Percentiles rank a stretch among this genome's conserved stretches.
phyloP scores from a whole-genome alignment of 306 rosid genomes.

The Inga leiocalycina region DNA sequence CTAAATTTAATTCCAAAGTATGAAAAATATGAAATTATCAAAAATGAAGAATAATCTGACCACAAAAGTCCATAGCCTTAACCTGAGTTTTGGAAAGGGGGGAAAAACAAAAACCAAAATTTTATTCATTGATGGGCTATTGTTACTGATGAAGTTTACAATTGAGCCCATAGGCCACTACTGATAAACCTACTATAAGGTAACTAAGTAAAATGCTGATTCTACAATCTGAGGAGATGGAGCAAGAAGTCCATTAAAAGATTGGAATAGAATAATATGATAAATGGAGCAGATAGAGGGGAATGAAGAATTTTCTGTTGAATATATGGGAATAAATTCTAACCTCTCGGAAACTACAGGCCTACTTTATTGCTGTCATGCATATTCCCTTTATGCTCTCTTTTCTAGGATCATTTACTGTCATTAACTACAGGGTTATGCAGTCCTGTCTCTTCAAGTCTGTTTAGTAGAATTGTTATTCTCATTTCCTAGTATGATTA shows the following conservation, averaged over 20 bases:
- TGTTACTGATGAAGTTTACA: neutral
- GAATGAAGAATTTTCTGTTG: neutral
- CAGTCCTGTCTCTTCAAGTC: neutral
- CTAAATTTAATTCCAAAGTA: no score
- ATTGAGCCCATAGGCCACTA: neutral
- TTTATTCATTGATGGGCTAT: neutral
- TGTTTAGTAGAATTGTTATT: neutral
- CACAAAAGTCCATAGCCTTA: neutral
- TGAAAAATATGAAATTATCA: no score
- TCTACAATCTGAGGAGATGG: neutral
- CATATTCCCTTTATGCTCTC: neutral
- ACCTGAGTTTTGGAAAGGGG: neutral
- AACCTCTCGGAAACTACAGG: neutral
- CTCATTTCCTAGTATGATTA: neutral
- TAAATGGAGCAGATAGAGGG: neutral
- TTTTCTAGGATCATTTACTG: neutral
- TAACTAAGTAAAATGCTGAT: neutral
- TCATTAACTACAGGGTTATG: neutral
- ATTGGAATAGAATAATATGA: neutral
- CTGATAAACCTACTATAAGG: neutral
- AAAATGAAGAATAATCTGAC: no score
- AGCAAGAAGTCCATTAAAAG: neutral
- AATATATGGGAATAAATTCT: neutral
- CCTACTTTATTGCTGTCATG: neutral
- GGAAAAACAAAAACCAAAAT: neutral